Base-by-base conservation (phyloP, 192 early-diverging fungal species). In the Oehlia diaphana region DNA sequence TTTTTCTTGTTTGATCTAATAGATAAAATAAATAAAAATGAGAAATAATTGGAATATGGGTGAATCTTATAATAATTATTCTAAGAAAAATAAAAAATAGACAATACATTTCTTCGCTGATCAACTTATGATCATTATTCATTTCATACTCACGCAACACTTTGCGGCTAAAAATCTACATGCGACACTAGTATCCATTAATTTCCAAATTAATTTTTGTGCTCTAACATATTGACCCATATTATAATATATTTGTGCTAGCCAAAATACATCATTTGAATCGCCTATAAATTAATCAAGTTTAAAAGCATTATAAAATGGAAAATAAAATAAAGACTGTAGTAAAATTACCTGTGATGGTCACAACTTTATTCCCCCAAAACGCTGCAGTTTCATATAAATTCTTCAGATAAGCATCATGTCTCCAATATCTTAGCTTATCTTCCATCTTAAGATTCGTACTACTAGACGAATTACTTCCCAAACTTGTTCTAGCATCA, bases 291-390 rank as follows among this genome's bases (percentile, higher is more conserved):
- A 21, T 16, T 2, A 19, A 47, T 44, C 64, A 21, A 33, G 31
- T 77, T 61, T 74, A 50, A 67, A 74, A 73, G n/a, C 8, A 61
- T 71, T 42, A 71, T 58, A 12, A 1, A 35, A 37, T 23, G 14
- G 19, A 9, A 61, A 72, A n/a, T 37, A 31, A 3, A 19, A 23
- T 9, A 50, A 13, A 31, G 79, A 3, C 4, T 2, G 19, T 47
- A 42, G 2, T 31, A 19, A 28, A 42, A 50, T 81, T 87, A 92
- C 91, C 87, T 62, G 91, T 89, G 26, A 91, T 81, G 23, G 81
- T 83, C 66, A 91, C 68, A 31, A 93, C 79, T 61, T 93, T 92
- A 74, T 93, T 91, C 4, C 91, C 92, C 89, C 90, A 92, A 77
- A 86, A 93, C 10, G 83, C 88, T 12, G 91, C 91, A 19, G 90